Conservation (phyloP, 331 rosid genomes). For the Saraca asoca region DNA sequence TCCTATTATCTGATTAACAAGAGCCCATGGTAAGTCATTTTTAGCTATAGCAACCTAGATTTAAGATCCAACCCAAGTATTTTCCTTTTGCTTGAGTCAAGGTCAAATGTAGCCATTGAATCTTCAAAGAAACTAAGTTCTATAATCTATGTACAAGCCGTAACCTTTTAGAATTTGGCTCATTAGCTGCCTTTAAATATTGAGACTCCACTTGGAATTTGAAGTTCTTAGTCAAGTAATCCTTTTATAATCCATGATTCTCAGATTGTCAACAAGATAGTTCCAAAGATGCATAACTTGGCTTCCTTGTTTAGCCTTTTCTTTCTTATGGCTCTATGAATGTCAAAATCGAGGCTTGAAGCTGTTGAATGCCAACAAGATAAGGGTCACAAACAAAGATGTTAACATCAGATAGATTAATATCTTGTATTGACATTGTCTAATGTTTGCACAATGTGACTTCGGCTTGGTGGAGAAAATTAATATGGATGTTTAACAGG, state of each 20-base stretch:
- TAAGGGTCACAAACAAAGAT: neutral
- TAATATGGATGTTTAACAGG: no score
- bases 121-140: neutral
- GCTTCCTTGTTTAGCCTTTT: neutral
- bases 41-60: neutral
- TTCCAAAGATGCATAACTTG: slow-evolving; percentile 9
- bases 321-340: slow-evolving; percentile 10
- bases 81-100: neutral
- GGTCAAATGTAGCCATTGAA: neutral
- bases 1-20: slow-evolving; percentile 76
- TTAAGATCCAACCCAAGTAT: neutral
- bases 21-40: slow-evolving; percentile 78
- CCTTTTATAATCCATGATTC: neutral
- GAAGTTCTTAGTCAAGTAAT: neutral
- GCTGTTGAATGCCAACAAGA: neutral
- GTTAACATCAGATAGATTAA: slow-evolving; percentile 3
- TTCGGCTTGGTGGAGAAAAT: no score
- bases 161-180: slow-evolving; percentile 14
- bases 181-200: slow-evolving; percentile 12
- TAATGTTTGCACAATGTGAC: no score
- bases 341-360: neutral
- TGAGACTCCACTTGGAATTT: slow-evolving; percentile 9
- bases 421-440: neutral
- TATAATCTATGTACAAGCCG: neutral
- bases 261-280: neutral